phyloP scores from a whole-genome alignment of 2,329 filamentous ascomycete species.

The Ceratocystiopsis minuta region DNA sequence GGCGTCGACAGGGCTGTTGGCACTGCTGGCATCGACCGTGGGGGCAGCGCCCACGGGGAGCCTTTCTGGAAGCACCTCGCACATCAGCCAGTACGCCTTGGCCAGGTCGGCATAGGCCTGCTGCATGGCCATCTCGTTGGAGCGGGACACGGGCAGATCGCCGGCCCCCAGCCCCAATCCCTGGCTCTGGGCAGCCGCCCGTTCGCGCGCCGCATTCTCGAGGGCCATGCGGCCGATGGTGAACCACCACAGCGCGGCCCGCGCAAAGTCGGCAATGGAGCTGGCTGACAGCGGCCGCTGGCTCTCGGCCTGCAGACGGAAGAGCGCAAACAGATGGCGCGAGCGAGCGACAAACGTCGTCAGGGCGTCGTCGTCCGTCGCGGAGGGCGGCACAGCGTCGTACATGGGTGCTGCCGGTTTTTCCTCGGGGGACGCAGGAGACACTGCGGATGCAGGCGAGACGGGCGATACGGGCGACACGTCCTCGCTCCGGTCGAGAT shows the following conservation, averaged over 20 bases:
- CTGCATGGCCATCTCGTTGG: constrained; percentile 38
- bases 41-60: neutral
- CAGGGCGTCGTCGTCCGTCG: constrained; percentile 39
- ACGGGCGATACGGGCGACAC: neutral
- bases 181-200: constrained; percentile 32
- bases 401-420: neutral
- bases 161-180: constrained; percentile 13
- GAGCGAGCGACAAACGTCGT: constrained; percentile 53
- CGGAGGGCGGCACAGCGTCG: neutral
- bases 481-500: too few relatives aligned
- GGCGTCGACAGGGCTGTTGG: constrained; percentile 18
- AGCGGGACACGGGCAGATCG: constrained; percentile 16
- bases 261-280: constrained; percentile 47
- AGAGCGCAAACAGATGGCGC: constrained; percentile 56
- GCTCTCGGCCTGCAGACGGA: constrained; percentile 60
- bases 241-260: constrained; percentile 79
- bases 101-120: constrained; percentile 76
- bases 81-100: constrained; percentile 69
- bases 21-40: too few relatives aligned
- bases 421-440: neutral
- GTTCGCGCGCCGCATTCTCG: constrained; percentile 51
- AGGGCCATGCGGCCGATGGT: constrained; percentile 60
- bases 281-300: constrained; percentile 47
- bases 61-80: constrained; percentile 33
- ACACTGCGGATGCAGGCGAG: neutral